Base-by-base conservation (phyloP, 2,329 filamentous ascomycete genomes). In the Fusarium sp. region DNA sequence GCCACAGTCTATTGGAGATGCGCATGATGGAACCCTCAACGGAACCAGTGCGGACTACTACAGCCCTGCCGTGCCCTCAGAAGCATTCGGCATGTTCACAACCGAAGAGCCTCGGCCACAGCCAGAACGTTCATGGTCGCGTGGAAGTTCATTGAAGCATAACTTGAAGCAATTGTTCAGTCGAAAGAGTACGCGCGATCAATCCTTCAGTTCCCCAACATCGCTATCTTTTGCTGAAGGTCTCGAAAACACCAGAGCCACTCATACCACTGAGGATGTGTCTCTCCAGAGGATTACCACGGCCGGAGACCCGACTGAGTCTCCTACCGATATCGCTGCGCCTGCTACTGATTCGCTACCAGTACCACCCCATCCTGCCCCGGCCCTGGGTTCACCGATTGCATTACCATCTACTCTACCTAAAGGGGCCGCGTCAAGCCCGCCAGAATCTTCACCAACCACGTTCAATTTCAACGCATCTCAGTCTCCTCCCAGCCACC, bases 31-130 rank as follows among this genome's bases (percentile, higher is more conserved):
- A 44, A 76, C 78, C 41, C 78, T 80, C 45, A 76, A 72, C 58
- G 80, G 78, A 40, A 79, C 76, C 41, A 83, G 76, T 55, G 80
- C 80, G 45, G 80, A 82, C 61, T 83, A 83, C 63, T 83, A 83
- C 69, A 81, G 80, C 51, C 77, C 79, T 15, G 78, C 78, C 5
- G 78, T 83, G 46, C 81, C 81, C 4, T 81, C 80, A 5, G 79
- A 81, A 55, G 80, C 80, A 8, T 82, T 82, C 65, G 81, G 80
- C 65, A 82, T 82, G 80, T 71, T 76, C 15, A 67, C 77, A 12
- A 70, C 74, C 7, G 59, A 67, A 11, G 71, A 70, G 15, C 72
- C 77, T 22, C 72, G 75, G 20, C 34, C 70, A 32, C 58, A 75
- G 15, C 67, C 70, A 16, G 69, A 71, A 27, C 75, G 74, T 15